These are phyloP conservation scores for Plantago lanceolata DNA, from an alignment of 305 asterid genomes.

Conservation along the genomic window DNA sequence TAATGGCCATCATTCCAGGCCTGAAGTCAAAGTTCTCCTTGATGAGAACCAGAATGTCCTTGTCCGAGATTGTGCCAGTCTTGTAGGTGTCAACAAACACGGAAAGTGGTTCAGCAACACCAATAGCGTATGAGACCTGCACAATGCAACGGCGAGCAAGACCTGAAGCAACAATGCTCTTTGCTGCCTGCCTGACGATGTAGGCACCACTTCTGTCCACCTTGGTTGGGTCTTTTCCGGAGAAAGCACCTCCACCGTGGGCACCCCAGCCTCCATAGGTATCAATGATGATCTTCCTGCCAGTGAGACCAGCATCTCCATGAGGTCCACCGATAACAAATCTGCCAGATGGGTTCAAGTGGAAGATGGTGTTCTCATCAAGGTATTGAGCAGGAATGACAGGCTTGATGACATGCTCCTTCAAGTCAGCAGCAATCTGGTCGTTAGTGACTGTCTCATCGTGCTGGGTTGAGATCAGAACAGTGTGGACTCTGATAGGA, in stretches of 20 bases:
- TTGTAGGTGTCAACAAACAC: slow-evolving; percentile 81
- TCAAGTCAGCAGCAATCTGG: slow-evolving; percentile 64
- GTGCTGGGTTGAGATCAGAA: slow-evolving; percentile 86
- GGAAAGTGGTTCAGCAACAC: slow-evolving; percentile 83
- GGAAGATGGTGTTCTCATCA: slow-evolving; percentile 81
- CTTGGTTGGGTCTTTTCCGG: slow-evolving; percentile 81
- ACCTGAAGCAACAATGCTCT: slow-evolving; percentile 84
- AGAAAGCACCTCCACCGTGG: slow-evolving; percentile 84
- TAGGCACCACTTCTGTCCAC: slow-evolving; percentile 92
- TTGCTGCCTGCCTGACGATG: slow-evolving; percentile 88
- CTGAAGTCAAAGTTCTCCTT: slow-evolving; percentile 84
- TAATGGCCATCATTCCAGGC: slow-evolving; percentile 91
- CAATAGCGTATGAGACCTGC: slow-evolving; percentile 88
- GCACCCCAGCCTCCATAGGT: slow-evolving; percentile 93
- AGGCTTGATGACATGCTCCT: slow-evolving; percentile 76
- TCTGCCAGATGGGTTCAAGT: slow-evolving; percentile 85
- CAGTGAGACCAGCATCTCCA: slow-evolving; percentile 90
- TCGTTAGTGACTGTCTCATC: slow-evolving; percentile 84
- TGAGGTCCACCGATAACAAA: slow-evolving; percentile 92
- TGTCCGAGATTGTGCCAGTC: slow-evolving; percentile 75
- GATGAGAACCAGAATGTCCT: slow-evolving; percentile 63
- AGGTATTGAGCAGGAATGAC: slow-evolving; percentile 75
- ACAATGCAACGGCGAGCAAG: slow-evolving; percentile 81
- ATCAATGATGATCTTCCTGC: slow-evolving; percentile 76
- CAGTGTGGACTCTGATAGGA: slow-evolving; percentile 76